These are phyloP conservation scores for Ceratocystis ficicola DNA, from an alignment of 2,329 filamentous ascomycete genomes.

Conservation along the genomic window DNA sequence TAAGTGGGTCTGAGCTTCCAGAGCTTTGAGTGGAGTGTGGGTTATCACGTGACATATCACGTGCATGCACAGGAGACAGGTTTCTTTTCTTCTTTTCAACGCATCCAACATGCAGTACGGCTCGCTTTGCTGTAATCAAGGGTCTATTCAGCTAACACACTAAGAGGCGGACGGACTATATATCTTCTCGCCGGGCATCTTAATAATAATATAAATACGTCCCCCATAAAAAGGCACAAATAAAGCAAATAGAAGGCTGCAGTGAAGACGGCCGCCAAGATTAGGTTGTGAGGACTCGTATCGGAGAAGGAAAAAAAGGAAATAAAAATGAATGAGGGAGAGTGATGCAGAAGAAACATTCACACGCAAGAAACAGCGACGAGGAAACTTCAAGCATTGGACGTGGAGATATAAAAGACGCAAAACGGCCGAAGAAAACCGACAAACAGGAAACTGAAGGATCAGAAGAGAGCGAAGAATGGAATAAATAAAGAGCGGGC, in stretches of 20 bases:
- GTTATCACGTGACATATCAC: background rate
- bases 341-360: too few species aligned
- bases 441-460: background rate
- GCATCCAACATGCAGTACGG: background rate
- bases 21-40: too few species aligned
- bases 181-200: background rate
- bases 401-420: background rate
- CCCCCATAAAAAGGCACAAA: background rate
- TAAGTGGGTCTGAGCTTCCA: constrained; percentile 20
- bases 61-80: background rate
- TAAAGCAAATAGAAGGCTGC: background rate
- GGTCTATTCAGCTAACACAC: background rate
- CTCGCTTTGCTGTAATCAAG: background rate
- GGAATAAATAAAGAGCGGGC: background rate
- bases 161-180: background rate
- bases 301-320: too few species aligned
- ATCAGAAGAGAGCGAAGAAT: background rate
- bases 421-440: background rate
- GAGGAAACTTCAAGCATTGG: background rate
- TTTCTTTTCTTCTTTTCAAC: too few species aligned
- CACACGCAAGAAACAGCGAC: too few species aligned
- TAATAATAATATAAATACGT: background rate
- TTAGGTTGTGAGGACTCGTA: too few species aligned
- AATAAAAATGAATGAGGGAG: too few species aligned
- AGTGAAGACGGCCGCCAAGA: too few species aligned